Evolutionary conservation across 345 rosid species (phyloP).

Genomic region (Turnera subulata): DNA sequence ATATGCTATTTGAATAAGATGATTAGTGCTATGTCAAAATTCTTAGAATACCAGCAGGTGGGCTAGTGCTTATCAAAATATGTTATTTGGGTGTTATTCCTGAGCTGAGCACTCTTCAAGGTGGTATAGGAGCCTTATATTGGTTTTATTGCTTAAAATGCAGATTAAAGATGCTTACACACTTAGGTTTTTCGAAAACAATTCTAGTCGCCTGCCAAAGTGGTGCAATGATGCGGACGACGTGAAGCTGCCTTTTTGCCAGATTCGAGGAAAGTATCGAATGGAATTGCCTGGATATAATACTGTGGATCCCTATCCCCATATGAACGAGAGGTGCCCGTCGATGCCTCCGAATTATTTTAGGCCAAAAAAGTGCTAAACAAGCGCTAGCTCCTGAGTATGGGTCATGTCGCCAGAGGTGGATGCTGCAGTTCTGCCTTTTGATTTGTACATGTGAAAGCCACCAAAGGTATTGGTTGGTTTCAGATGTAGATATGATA

Average conservation of each 20-base stretch:
- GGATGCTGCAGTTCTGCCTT: neutral
- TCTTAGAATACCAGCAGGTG: too few species aligned
- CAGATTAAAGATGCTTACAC: constrained; percentile 91
- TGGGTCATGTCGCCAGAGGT: too few species aligned
- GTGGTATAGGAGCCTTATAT: neutral
- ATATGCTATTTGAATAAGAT: too few species aligned
- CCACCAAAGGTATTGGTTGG: neutral
- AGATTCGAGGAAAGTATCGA: constrained; percentile 78
- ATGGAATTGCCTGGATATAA: constrained; percentile 96
- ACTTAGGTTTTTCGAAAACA: constrained; percentile 63
- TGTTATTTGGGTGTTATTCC: too few species aligned
- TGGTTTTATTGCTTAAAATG: constrained; percentile 13
- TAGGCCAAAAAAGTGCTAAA: constrained; percentile 64
- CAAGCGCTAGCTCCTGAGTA: too few species aligned
- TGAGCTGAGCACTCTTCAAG: neutral
- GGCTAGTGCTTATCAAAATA: too few species aligned
- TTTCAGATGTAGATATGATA: neutral
- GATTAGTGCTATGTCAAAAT: too few species aligned
- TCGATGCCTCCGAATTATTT: constrained; percentile 80
- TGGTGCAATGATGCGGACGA: constrained; percentile 93
- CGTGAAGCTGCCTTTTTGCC: constrained; percentile 83
- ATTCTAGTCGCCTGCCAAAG: constrained; percentile 75
- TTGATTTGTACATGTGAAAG: neutral
- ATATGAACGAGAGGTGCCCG: constrained; percentile 89
- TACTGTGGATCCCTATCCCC: constrained; percentile 77